These are phyloP conservation scores for Boletus reticulatus DNA, from an alignment of 768 basidiomycete genomes.

Conservation along the genomic window DNA sequence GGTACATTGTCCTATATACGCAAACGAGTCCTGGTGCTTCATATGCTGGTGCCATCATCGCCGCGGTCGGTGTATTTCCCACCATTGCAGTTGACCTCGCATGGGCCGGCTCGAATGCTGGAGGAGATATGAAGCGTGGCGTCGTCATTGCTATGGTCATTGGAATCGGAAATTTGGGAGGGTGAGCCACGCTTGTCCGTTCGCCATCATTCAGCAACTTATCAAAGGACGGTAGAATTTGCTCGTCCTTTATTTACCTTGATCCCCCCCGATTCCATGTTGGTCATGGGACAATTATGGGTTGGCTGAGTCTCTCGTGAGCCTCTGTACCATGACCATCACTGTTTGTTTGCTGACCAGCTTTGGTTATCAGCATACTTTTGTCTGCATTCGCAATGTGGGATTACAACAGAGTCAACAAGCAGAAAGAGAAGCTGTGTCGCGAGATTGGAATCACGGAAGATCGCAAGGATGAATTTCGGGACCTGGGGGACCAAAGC, in stretches of 20 bases:
- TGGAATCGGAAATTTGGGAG: conserved; percentile 55
- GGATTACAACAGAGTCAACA: conserved; percentile 49
- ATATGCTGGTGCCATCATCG: conserved; percentile 49
- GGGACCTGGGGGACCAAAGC: conserved; percentile 50
- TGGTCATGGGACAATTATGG: conserved; percentile 38
- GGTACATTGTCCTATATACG: conserved; percentile 49
- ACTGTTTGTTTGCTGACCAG: conserved; percentile 26
- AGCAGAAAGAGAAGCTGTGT: conserved; percentile 45
- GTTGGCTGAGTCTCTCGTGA: conserved; percentile 33
- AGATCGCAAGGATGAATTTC: conserved; percentile 39
- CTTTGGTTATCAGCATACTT: conserved; percentile 34
- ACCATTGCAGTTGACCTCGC: conserved; percentile 47
- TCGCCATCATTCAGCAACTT: not conserved
- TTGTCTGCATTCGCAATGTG: conserved; percentile 45
- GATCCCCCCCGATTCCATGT: conserved; percentile 37
- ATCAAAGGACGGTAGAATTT: conserved; percentile 28
- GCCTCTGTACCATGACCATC: conserved; percentile 12
- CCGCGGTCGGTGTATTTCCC: conserved; percentile 53
- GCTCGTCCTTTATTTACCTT: conserved; percentile 42
- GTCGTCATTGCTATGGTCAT: conserved; percentile 53
- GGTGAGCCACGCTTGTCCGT: conserved; percentile 31
- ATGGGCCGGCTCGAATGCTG: conserved; percentile 56
- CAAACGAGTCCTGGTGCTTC: conserved; percentile 21
- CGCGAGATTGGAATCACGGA: conserved; percentile 41
- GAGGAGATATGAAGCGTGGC: conserved; percentile 53